These are phyloP conservation scores for Ceratocystis alfenasii DNA, from an alignment of 2,329 filamentous ascomycete genomes.

Conservation along the genomic window DNA sequence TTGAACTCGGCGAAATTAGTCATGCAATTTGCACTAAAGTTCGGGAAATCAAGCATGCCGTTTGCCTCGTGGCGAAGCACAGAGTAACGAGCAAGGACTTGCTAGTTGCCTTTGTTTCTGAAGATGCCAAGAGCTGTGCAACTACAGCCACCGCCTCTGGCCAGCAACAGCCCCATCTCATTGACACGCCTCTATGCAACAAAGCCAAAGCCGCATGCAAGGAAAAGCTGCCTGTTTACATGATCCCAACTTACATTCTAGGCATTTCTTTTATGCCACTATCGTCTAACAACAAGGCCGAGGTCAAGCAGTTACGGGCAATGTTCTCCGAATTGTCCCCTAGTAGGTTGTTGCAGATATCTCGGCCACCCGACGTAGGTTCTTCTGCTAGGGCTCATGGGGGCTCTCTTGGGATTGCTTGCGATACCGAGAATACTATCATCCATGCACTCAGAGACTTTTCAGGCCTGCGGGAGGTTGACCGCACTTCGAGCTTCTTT, in stretches of 20 bases:
- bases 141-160: background rate
- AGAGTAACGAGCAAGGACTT: slow-evolving; percentile 65
- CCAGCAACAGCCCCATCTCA: slow-evolving; percentile 19
- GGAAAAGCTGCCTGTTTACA: slow-evolving; percentile 63
- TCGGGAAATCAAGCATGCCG: slow-evolving; percentile 51
- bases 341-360: slow-evolving; percentile 39
- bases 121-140: background rate
- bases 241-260: slow-evolving; percentile 80
- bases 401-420: background rate
- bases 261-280: slow-evolving; percentile 61
- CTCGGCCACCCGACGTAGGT: slow-evolving; percentile 24
- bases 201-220: slow-evolving; percentile 51
- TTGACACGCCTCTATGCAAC: background rate
- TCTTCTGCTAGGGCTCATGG: slow-evolving; percentile 28
- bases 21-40: slow-evolving; percentile 57
- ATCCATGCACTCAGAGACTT: slow-evolving; percentile 43
- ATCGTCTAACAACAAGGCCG: slow-evolving; percentile 81
- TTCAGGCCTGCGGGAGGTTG: slow-evolving; percentile 36
- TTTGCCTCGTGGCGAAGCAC: slow-evolving; percentile 63
- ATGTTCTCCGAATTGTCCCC: slow-evolving; percentile 52
- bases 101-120: slow-evolving; percentile 60
- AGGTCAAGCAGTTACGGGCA: slow-evolving; percentile 54
- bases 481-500: slow-evolving; percentile 56
- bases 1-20: slow-evolving; percentile 88
- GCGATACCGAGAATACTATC: slow-evolving; percentile 31